Conservation (phyloP, 352 stramenopile genomes). For the Pythium dissotocum region DNA sequence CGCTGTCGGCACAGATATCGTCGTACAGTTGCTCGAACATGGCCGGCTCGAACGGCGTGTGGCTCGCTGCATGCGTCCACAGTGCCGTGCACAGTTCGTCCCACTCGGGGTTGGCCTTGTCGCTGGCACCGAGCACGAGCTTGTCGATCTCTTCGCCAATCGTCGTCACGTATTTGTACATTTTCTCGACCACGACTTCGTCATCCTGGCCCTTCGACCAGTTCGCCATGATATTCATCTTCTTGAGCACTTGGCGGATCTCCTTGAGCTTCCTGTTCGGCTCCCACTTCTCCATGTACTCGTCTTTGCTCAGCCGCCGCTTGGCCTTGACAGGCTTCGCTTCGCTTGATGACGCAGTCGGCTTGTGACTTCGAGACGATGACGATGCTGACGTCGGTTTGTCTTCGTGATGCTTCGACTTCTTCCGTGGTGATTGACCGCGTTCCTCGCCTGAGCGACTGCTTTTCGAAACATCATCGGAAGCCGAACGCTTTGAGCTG, state of each 20-base stretch:
- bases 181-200: conserved; percentile 84
- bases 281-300: conserved; percentile 79
- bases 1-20: conserved; percentile 77
- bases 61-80: conserved; percentile 77
- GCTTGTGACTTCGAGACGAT: conserved; percentile 10
- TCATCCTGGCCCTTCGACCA: conserved; percentile 85
- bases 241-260: conserved; percentile 82
- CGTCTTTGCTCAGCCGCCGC: conserved; percentile 46
- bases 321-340: conserved; percentile 2
- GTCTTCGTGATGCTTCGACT: conserved; percentile 38
- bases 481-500: conserved; percentile 22
- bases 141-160: conserved; percentile 81
- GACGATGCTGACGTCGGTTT: conserved; percentile 28
- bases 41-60: conserved; percentile 72
- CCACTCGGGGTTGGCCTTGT: conserved; percentile 35
- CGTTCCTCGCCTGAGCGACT: conserved; percentile 38
- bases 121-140: conserved; percentile 52
- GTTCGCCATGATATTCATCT: conserved; percentile 83
- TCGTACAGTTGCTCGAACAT: conserved; percentile 87
- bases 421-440: conserved; percentile 31
- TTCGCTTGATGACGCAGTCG: conserved; percentile 7
- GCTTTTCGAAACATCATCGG: conserved; percentile 25
- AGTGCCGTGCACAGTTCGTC: conserved; percentile 80
- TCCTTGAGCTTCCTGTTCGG: conserved; percentile 73
- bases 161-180: conserved; percentile 84